A percentile compares a stretch with the other conserved stretches of the same genome.
phyloP scores from a whole-genome alignment of 331 rosid genomes.

The Ulmus americana region DNA sequence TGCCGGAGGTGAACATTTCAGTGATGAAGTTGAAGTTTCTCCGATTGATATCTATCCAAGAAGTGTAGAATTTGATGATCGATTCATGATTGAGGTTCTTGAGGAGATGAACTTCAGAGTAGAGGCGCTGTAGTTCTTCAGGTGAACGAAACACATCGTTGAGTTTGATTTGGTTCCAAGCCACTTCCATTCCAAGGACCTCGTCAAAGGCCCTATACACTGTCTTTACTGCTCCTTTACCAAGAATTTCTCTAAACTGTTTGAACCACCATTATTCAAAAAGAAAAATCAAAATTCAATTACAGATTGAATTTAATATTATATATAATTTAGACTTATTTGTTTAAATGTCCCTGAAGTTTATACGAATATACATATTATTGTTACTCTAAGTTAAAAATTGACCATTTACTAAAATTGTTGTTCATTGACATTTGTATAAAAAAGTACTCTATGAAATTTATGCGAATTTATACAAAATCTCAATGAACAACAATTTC shows the following conservation, averaged over 20 bases:
- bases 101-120: constrained; percentile 89
- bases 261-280: neutral
- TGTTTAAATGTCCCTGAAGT: neutral
- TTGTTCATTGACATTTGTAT: too few relatives aligned
- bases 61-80: constrained; percentile 55
- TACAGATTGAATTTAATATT: too few relatives aligned
- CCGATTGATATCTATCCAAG: constrained; percentile 61
- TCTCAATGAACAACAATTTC: too few relatives aligned
- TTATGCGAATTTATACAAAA: too few relatives aligned
- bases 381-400: too few relatives aligned
- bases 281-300: neutral
- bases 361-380: too few relatives aligned
- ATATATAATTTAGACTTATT: neutral
- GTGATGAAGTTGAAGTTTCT: constrained; percentile 89
- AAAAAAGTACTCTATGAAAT: too few relatives aligned
- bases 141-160: constrained; percentile 64
- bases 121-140: constrained; percentile 63
- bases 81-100: constrained; percentile 68
- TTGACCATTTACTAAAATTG: too few relatives aligned
- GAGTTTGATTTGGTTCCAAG: constrained; percentile 85
- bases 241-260: constrained; percentile 66
- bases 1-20: constrained; percentile 88
- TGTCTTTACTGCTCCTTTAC: constrained; percentile 82
- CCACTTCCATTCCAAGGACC: constrained; percentile 71
- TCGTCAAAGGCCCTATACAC: constrained; percentile 82